Evolutionary conservation across 2,329 filamentous ascomycete species (phyloP), one percentile per base, ranked within the genome.

Genomic region (Nemania sp.): DNA sequence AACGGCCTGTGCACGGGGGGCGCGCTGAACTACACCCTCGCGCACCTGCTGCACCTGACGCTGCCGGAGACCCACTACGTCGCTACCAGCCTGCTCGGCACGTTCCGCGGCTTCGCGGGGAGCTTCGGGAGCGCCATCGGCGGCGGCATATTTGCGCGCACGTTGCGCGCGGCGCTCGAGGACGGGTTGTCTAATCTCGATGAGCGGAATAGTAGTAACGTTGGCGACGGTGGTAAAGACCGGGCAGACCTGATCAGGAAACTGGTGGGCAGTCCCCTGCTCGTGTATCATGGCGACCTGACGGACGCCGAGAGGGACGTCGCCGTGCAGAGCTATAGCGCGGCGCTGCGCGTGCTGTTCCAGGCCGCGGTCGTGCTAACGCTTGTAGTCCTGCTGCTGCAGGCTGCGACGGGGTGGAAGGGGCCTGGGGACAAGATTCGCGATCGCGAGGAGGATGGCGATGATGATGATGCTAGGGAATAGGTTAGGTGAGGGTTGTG

Each of bases 81-180:
- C 44, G 83, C 88, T 3, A 90, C 87, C 0, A 88, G 89, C 11
- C 75, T 96, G 36, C 72, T 93, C 3, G 83, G 86, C 23, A 95
- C 90, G 1, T 93, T 93, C 71, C 81, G 91, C 3, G 89, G 89
- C 5, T 92, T 94, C 59, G 88, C 89, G 0, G 89, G 89, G 12
- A 88, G 84, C 46, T 94, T 95, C 63, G 90, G 90, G 2, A 88
- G 86, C 1, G 84, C 90, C 0, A 87, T 93, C 42, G 89, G 89
- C 2, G 90, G 90, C 2, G 90, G 90, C 0, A 76, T 89, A 48
- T 93, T 92, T 66, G 77, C 80, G 34, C 80, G 89, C 5, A 75
- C 83, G 1, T 71, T 93, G 26, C 75, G 78, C 40, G 70, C 63
- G 2, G 74, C 76, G 0, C 74, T 93, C 1, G 74, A 77, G n/a